Evolutionary conservation across 2,329 filamentous ascomycete species (phyloP).

Genomic region (Fusarium tjaetaba): DNA sequence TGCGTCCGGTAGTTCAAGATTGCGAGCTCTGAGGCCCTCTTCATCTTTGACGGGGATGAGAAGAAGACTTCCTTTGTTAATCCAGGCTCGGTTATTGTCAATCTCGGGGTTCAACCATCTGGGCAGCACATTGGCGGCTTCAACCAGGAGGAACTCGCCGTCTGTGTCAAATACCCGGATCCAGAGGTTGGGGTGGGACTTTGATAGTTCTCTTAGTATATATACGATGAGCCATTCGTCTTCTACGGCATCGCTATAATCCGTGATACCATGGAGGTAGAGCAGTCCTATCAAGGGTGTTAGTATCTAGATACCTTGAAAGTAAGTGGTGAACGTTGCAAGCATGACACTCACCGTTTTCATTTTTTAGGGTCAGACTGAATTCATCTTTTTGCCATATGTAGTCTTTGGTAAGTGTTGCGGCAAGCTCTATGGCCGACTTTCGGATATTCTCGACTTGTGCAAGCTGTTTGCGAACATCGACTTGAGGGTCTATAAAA

Average conservation of each 20-base stretch:
- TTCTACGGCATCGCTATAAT: conserved; percentile 93
- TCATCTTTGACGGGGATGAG: conserved; percentile 71
- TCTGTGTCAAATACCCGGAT: conserved; percentile 85
- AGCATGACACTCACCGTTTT: conserved; percentile 57
- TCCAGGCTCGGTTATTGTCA: conserved; percentile 89
- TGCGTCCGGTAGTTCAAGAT: conserved; percentile 72
- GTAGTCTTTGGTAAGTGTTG: conserved; percentile 78
- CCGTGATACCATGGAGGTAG: conserved; percentile 80
- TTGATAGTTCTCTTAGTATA: conserved; percentile 83
- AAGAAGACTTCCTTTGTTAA: conserved; percentile 78
- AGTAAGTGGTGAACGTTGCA: conserved; percentile 7
- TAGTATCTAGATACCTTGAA: neutral
- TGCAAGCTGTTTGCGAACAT: conserved; percentile 66
- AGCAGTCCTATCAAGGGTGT: conserved; percentile 53
- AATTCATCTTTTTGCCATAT: conserved; percentile 95
- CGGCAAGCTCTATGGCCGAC: conserved; percentile 69
- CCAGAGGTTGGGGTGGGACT: conserved; percentile 78
- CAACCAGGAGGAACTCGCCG: conserved; percentile 94
- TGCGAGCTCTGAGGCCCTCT: conserved; percentile 45
- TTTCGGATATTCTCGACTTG: conserved; percentile 78
- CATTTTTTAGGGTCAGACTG: conserved; percentile 71
- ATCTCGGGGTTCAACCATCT: conserved; percentile 93
- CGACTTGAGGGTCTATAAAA: conserved; percentile 66
- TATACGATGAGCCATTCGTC: conserved; percentile 98
- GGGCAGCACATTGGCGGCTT: conserved; percentile 88